Percentiles rank a stretch among this genome's conserved stretches.
Evolutionary conservation across 2,329 filamentous ascomycete species (phyloP).

Genomic region (Diplodia corticola): DNA sequence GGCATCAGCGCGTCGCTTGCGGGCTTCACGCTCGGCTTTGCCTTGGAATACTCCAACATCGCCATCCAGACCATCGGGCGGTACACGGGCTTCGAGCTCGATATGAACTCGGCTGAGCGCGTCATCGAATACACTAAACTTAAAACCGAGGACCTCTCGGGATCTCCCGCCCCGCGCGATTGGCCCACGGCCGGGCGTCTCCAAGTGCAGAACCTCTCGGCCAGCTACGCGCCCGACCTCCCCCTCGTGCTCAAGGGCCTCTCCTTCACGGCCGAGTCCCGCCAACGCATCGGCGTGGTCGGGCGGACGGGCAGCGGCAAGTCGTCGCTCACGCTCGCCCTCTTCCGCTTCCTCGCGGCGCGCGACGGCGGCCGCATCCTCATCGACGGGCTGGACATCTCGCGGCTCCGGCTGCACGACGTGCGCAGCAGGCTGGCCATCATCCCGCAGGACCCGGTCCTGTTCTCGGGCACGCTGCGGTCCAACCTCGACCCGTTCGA

Average conservation of each 20-base stretch:
- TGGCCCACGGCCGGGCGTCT: slow-evolving; percentile 49
- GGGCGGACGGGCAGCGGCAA: slow-evolving; percentile 79
- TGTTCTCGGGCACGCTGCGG: slow-evolving; percentile 77
- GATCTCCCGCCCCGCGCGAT: slow-evolving; percentile 22
- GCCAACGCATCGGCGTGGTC: slow-evolving; percentile 63
- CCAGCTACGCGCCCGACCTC: slow-evolving; percentile 67
- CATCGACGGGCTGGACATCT: slow-evolving; percentile 73
- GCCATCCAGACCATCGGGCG: neutral
- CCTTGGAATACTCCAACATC: neutral
- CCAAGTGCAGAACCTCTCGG: slow-evolving; percentile 45
- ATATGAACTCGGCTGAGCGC: slow-evolving; percentile 20
- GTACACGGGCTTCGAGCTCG: slow-evolving; percentile 6
- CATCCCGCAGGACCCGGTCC: slow-evolving; percentile 79
- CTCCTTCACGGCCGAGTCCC: slow-evolving; percentile 65
- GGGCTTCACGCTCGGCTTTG: neutral
- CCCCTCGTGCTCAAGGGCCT: slow-evolving; percentile 70
- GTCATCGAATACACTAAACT: slow-evolving; percentile 14
- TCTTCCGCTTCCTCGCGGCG: slow-evolving; percentile 73
- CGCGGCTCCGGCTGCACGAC: slow-evolving; percentile 64
- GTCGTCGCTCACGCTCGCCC: slow-evolving; percentile 70
- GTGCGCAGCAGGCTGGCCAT: slow-evolving; percentile 75
- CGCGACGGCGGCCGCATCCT: slow-evolving; percentile 49
- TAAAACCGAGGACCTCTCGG: neutral
- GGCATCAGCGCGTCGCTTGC: neutral
- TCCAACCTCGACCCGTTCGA: slow-evolving; percentile 77